These are phyloP conservation scores for Malus hybrid DNA, from an alignment of 331 rosid species.

Conservation along the genomic window DNA sequence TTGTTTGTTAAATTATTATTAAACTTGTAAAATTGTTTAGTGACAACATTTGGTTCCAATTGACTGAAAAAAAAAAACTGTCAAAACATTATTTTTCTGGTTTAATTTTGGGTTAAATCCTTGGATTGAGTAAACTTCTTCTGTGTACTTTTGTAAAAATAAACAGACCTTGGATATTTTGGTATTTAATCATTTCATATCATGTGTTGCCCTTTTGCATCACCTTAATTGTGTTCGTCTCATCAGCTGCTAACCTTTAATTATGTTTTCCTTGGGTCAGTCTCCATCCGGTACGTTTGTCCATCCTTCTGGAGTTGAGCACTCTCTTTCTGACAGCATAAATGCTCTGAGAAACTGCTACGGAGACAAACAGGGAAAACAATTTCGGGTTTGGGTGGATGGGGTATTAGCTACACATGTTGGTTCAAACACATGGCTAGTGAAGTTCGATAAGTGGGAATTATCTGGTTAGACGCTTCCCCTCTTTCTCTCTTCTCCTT, in stretches of 20 bases:
- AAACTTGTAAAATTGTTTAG: neutral
- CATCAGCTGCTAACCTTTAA: neutral
- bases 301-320: constrained; percentile 68
- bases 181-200: neutral
- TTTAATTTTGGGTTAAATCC: neutral
- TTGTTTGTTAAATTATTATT: neutral
- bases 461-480: constrained; percentile 38
- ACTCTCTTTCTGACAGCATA: constrained; percentile 26
- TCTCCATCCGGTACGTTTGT: constrained; percentile 40
- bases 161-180: neutral
- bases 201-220: neutral
- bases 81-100: neutral
- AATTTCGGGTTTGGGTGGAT: constrained; percentile 67
- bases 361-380: constrained; percentile 76
- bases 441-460: constrained; percentile 75
- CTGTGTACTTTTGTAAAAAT: neutral
- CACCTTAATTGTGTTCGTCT: neutral
- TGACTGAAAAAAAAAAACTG: neutral
- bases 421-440: constrained; percentile 56
- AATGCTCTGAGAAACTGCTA: constrained; percentile 28
- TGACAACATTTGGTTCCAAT: neutral
- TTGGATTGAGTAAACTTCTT: neutral
- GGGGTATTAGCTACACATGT: constrained; percentile 41
- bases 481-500: neutral
- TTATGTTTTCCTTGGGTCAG: constrained; percentile 35